Percentiles rank a stretch among this genome's conserved stretches.
Conservation (phyloP, 2,329 filamentous ascomycete species). For the Pseudomassariella vexata region DNA sequence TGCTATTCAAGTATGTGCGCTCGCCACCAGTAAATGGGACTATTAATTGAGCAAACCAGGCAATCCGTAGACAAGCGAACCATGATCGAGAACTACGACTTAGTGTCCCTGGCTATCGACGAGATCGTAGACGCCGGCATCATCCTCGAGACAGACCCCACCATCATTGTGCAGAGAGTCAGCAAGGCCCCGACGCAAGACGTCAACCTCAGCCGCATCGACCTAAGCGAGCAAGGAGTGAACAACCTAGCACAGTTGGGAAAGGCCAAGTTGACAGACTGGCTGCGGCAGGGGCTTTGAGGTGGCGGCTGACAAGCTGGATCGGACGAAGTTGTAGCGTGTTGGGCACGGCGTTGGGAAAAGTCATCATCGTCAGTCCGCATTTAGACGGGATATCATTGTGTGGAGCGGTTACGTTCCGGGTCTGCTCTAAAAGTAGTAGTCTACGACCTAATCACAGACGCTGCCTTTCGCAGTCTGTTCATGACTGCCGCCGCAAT, state of each 20-base stretch:
- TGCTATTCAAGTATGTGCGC: constrained; percentile 76
- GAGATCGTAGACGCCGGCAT: constrained; percentile 95
- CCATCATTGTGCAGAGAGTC: constrained; percentile 86
- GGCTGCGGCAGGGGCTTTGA: constrained; percentile 78
- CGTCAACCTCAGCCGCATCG: constrained; percentile 86
- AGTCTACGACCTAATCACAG: constrained; percentile 47
- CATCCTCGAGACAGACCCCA: constrained; percentile 94
- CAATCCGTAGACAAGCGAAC: constrained; percentile 97
- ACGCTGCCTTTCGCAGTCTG: constrained; percentile 71
- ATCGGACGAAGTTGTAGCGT: constrained; percentile 10
- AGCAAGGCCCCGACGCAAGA: constrained; percentile 89
- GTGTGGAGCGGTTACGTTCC: constrained; percentile 11
- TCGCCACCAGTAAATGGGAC: background rate
- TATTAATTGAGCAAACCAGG: constrained; percentile 40
- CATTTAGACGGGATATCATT: constrained; percentile 16
- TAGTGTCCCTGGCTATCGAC: constrained; percentile 88
- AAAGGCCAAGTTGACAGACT: constrained; percentile 84
- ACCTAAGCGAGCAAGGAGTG: constrained; percentile 91
- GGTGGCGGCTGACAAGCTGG: constrained; percentile 2
- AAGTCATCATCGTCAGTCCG: constrained; percentile 14
- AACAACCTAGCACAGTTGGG: constrained; percentile 92
- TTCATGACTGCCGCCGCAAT: constrained; percentile 87
- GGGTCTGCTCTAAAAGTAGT: constrained; percentile 17
- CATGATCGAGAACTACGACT: constrained; percentile 97
- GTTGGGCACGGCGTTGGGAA: constrained; percentile 22